phyloP scores from a whole-genome alignment of 2,329 filamentous ascomycete species.

The Fusarium pseudoanthophilum region DNA sequence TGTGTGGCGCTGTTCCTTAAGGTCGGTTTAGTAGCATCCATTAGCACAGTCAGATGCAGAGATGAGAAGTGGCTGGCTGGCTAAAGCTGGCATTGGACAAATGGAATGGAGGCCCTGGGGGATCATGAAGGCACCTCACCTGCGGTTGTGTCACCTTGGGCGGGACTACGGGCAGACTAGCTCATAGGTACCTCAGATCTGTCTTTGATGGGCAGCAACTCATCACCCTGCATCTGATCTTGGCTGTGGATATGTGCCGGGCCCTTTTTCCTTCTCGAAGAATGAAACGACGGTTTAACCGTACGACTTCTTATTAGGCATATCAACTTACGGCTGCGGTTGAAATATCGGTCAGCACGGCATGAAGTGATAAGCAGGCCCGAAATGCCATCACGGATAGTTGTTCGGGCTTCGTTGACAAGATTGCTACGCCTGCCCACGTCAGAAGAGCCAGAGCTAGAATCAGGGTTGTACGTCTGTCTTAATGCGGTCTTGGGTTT shows the following conservation, averaged over 20 bases:
- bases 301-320: conserved; percentile 25
- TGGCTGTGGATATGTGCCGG: conserved; percentile 5
- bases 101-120: conserved; percentile 15
- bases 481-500: conserved; percentile 24
- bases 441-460: conserved; percentile 20
- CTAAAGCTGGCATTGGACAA: conserved; percentile 10
- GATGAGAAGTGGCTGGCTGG: neutral
- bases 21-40: neutral
- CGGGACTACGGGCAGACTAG: conserved; percentile 19
- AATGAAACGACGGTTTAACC: conserved; percentile 30
- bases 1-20: conserved; percentile 3
- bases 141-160: conserved; percentile 34
- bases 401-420: neutral
- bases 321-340: conserved; percentile 34
- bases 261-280: conserved; percentile 22
- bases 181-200: conserved; percentile 18
- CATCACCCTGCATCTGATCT: conserved; percentile 29
- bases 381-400: conserved; percentile 6
- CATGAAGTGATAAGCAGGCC: conserved; percentile 19
- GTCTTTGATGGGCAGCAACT: conserved; percentile 14
- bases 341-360: conserved; percentile 31
- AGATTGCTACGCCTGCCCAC: conserved; percentile 18
- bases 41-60: conserved; percentile 22
- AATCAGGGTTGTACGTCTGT: conserved; percentile 14
- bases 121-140: conserved; percentile 10